Conservation (phyloP, 495 filamentous ascomycete species). For the Rostrohypoxylon terebratum region DNA sequence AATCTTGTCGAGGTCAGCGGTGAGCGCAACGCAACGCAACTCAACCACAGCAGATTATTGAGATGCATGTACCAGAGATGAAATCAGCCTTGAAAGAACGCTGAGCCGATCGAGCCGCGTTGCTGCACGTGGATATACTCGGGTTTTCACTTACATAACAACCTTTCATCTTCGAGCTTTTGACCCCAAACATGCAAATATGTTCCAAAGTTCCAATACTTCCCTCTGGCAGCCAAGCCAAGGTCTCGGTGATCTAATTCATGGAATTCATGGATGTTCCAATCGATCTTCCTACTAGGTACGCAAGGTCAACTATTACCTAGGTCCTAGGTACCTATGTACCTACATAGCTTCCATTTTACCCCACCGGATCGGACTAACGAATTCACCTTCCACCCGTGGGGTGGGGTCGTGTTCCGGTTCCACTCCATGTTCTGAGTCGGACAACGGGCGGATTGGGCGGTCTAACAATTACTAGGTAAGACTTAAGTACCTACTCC, state of each 20-base stretch:
- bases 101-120: constrained; percentile 30
- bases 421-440: not conserved
- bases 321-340: not conserved
- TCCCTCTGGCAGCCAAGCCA: not conserved
- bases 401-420: not conserved
- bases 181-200: not conserved
- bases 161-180: not conserved
- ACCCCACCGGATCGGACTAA: constrained; percentile 36
- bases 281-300: not conserved
- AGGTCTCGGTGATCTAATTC: not conserved
- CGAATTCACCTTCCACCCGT: constrained; percentile 20
- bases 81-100: not conserved
- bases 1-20: constrained; percentile 17
- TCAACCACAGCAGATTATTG: not conserved
- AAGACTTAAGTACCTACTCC: no score
- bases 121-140: constrained; percentile 34
- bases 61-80: not conserved
- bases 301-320: no score
- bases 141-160: constrained; percentile 39
- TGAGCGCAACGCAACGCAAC: constrained; percentile 3
- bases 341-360: not conserved
- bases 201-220: not conserved
- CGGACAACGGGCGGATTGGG: constrained; percentile 14
- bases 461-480: not conserved
- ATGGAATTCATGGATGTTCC: not conserved